Evolutionary conservation across 306 rosid genomes (phyloP).

Genomic region (Pyrus communis): DNA sequence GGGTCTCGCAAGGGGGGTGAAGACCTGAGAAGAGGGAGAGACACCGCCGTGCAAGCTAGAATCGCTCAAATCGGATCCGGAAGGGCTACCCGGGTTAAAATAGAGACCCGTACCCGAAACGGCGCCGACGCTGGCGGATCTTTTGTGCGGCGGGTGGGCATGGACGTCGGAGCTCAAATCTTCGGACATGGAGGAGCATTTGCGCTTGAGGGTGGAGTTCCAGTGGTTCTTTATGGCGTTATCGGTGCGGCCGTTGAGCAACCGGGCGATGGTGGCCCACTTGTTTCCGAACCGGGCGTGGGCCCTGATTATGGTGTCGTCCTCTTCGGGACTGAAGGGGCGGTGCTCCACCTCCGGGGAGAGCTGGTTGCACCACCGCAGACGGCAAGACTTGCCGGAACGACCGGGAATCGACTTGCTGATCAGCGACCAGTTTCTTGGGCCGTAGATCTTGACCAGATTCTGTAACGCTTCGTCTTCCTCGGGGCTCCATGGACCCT

Average conservation of each 20-base stretch:
- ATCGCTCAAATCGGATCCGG: constrained; percentile 76
- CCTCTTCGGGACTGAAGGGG: constrained; percentile 64
- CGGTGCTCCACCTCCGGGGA: constrained; percentile 77
- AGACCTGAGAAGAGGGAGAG: constrained; percentile 16
- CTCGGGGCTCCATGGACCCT: constrained; percentile 88
- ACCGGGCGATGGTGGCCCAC: constrained; percentile 81
- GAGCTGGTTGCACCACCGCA: constrained; percentile 90
- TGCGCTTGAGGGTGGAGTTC: constrained; percentile 85
- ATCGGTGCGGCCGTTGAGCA: constrained; percentile 81
- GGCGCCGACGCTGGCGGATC: constrained; percentile 64
- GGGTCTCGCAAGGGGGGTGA: constrained; percentile 12
- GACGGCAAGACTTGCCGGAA: constrained; percentile 79
- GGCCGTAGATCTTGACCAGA: constrained; percentile 53
- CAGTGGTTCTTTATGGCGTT: constrained; percentile 87
- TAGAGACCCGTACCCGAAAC: constrained; percentile 19
- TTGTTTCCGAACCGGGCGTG: constrained; percentile 66
- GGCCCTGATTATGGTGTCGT: constrained; percentile 46
- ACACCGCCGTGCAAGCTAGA: constrained; percentile 32
- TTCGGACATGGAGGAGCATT: constrained; percentile 41
- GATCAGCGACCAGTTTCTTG: constrained; percentile 72
- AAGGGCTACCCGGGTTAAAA: constrained; percentile 52
- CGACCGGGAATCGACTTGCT: constrained; percentile 81
- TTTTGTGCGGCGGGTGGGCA: constrained; percentile 42
- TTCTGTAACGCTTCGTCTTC: constrained; percentile 60
- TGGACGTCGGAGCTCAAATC: constrained; percentile 18